A percentile compares a stretch with the other conserved stretches of the same genome.
These are phyloP conservation scores for Claviceps citrina DNA, from an alignment of 2,329 filamentous ascomycete genomes.

Conservation along the genomic window DNA sequence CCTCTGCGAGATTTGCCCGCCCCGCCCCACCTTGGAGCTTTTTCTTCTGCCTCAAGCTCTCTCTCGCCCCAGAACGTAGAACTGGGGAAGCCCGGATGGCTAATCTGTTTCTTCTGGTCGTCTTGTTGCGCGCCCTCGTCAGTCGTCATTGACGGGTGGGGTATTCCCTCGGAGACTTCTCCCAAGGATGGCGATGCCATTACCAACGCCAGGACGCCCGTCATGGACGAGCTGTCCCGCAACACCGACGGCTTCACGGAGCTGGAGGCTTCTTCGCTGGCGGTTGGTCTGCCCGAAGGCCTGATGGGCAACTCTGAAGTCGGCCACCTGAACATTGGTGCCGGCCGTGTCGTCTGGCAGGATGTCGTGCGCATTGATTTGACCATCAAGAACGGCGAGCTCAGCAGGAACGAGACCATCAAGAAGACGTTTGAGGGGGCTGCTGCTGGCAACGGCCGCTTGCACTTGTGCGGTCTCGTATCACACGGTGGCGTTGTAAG, in stretches of 20 bases:
- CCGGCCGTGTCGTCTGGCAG: slow-evolving; percentile 95
- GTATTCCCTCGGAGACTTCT: slow-evolving; percentile 65
- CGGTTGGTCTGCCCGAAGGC: slow-evolving; percentile 88
- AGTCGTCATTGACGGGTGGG: slow-evolving; percentile 99
- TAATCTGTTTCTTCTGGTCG: slow-evolving; percentile 46
- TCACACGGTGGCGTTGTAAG: slow-evolving; percentile 82
- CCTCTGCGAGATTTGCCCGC: no score
- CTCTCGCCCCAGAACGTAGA: slow-evolving; percentile 34
- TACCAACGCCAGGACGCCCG: slow-evolving; percentile 77
- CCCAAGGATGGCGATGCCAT: slow-evolving; percentile 90
- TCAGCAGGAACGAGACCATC: slow-evolving; percentile 63
- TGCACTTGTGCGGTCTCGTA: slow-evolving; percentile 83
- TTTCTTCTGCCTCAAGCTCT: slow-evolving; percentile 4
- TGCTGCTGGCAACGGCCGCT: slow-evolving; percentile 75
- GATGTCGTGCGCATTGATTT: slow-evolving; percentile 93
- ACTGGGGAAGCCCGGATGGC: no score
- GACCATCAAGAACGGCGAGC: slow-evolving; percentile 70
- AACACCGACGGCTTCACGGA: slow-evolving; percentile 74
- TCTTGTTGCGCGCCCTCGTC: slow-evolving; percentile 24
- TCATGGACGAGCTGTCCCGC: slow-evolving; percentile 84
- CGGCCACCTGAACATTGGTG: slow-evolving; percentile 95
- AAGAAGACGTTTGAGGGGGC: slow-evolving; percentile 61
- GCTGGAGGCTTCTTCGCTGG: slow-evolving; percentile 89
- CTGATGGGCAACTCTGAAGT: slow-evolving; percentile 99
- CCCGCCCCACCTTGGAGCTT: slow-evolving; percentile 10